A percentile compares a stretch with the other conserved stretches of the same genome.
These are phyloP conservation scores for Breynia disticha DNA, from an alignment of 441 rosid genomes.

Conservation along the genomic window DNA sequence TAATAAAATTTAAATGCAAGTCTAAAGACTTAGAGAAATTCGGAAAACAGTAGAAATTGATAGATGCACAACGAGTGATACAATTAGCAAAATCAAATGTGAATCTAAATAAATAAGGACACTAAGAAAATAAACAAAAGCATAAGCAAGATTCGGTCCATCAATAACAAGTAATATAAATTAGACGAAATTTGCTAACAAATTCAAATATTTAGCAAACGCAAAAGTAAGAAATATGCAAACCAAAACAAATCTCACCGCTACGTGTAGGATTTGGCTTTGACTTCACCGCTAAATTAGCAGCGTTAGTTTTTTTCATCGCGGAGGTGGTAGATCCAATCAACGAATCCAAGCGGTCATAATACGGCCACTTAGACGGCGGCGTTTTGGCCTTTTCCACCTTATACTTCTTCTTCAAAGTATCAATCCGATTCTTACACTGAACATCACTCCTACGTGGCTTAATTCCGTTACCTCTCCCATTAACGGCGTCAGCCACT, in stretches of 20 bases:
- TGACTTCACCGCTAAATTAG: conserved; percentile 14
- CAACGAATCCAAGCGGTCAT: conserved; percentile 36
- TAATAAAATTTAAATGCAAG: no score
- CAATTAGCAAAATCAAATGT: no score
- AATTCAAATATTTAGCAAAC: no score
- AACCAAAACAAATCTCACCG: conserved; percentile 9
- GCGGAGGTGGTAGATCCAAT: conserved; percentile 19
- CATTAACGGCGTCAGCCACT: conserved; percentile 59
- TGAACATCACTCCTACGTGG: conserved; percentile 50
- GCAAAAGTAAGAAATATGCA: no score
- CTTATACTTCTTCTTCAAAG: conserved; percentile 74
- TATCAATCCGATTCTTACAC: conserved; percentile 78
- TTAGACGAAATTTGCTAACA: no score
- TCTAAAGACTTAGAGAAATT: no score
- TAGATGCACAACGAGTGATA: no score
- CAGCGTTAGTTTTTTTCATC: conserved; percentile 1
- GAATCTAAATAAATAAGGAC: no score
- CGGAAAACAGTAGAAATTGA: no score
- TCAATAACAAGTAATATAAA: no score
- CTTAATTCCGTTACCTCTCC: conserved; percentile 24
- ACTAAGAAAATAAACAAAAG: no score
- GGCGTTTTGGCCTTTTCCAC: conserved; percentile 47
- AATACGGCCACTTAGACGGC: conserved; percentile 42
- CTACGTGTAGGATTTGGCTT: conserved; percentile 13
- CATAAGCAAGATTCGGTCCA: no score